phyloP scores from a whole-genome alignment of 805 yeast species.

The Candida maesae region DNA sequence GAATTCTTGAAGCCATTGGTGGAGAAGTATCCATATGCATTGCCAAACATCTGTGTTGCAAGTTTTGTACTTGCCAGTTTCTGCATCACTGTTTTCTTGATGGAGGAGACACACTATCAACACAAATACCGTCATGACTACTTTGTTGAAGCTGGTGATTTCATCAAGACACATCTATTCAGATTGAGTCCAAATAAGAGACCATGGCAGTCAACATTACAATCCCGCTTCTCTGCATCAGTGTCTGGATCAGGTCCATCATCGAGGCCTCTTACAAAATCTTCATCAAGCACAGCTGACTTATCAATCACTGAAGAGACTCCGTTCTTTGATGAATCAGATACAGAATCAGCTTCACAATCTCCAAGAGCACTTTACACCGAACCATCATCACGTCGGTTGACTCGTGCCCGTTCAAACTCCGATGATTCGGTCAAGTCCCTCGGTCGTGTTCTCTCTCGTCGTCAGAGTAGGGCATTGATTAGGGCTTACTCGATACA shows the following conservation, averaged over 20 bases:
- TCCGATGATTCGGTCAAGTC: conserved; percentile 27
- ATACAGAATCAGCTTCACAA: neutral
- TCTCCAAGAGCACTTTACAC: neutral
- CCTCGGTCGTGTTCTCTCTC: conserved; percentile 25
- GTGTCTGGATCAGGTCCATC: too few species aligned
- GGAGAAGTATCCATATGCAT: conserved; percentile 43
- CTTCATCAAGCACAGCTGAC: too few species aligned
- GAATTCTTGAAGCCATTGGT: conserved; percentile 29
- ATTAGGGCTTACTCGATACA: conserved; percentile 31
- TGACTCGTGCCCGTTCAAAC: conserved; percentile 2
- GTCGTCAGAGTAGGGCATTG: conserved; percentile 31
- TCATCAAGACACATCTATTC: conserved; percentile 18
- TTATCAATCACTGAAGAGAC: conserved; percentile 11
- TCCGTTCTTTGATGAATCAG: conserved; percentile 7
- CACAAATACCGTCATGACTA: conserved; percentile 37
- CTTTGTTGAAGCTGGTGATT: conserved; percentile 45
- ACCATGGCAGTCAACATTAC: conserved; percentile 23
- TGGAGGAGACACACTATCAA: conserved; percentile 50
- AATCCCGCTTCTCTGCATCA: neutral
- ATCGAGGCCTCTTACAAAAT: neutral
- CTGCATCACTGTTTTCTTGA: conserved; percentile 39
- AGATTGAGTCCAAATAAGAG: conserved; percentile 23
- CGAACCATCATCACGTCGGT: neutral
- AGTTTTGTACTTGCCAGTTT: conserved; percentile 34
- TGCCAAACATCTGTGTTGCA: conserved; percentile 49